Evolutionary conservation across 495 filamentous ascomycete species (phyloP).

Genomic region (Aspergillus saccharolyticus): DNA sequence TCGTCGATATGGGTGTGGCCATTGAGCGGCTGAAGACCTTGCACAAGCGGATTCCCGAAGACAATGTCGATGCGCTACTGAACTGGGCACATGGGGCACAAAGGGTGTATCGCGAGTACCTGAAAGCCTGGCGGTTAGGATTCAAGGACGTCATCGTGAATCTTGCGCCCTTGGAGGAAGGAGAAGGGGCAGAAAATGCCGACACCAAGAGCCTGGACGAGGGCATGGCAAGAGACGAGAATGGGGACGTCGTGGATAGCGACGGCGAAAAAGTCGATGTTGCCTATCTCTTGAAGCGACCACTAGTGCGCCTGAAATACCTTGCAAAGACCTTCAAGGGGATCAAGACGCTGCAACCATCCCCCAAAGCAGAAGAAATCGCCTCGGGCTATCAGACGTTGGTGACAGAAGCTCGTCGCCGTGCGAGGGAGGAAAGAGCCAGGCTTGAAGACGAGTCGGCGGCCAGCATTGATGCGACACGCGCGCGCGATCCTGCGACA

Average conservation of each 20-base stretch:
- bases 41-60: constrained; percentile 73
- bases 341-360: constrained; percentile 52
- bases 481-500: constrained; percentile 71
- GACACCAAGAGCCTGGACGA: constrained; percentile 57
- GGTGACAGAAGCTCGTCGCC: constrained; percentile 68
- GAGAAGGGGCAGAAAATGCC: constrained; percentile 37
- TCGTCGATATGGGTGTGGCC: constrained; percentile 89
- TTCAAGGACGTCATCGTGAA: constrained; percentile 96
- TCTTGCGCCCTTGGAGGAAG: constrained; percentile 66
- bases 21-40: constrained; percentile 76
- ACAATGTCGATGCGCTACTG: constrained; percentile 62
- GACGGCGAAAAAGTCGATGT: constrained; percentile 92
- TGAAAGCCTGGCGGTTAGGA: constrained; percentile 85
- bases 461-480: constrained; percentile 70
- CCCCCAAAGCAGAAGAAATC: constrained; percentile 52
- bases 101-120: constrained; percentile 78
- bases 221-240: constrained; percentile 67
- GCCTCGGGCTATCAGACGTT: constrained; percentile 60
- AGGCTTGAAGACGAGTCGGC: constrained; percentile 89
- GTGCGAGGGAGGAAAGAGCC: constrained; percentile 78
- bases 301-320: constrained; percentile 82
- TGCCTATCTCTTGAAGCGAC: constrained; percentile 84
- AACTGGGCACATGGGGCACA: constrained; percentile 75
- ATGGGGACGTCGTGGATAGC: constrained; percentile 70
- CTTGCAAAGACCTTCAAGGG: constrained; percentile 79